phyloP scores from a whole-genome alignment of 768 basidiomycete genomes.

The Pleurotus tuoliensis region DNA sequence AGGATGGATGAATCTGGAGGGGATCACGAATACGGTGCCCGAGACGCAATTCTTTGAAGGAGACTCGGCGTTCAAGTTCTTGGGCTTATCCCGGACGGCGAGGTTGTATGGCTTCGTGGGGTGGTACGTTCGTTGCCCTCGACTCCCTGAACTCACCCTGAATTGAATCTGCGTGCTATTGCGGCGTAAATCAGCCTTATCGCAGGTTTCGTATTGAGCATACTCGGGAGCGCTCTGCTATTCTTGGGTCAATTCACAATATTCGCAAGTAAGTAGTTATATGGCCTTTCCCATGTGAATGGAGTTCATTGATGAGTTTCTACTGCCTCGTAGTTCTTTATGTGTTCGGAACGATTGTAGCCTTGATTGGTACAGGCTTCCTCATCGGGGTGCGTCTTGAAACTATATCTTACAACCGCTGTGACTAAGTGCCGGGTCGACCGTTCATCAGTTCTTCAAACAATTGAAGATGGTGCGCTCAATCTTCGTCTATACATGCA shows the following conservation, averaged over 20 bases:
- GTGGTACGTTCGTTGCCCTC: conserved; percentile 49
- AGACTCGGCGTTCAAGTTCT: conserved; percentile 79
- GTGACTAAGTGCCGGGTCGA: no score
- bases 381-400: conserved; percentile 70
- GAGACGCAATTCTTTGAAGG: conserved; percentile 86
- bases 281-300: neutral
- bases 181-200: conserved; percentile 44
- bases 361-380: conserved; percentile 87
- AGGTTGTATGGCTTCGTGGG: conserved; percentile 82
- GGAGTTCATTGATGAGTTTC: neutral
- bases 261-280: conserved; percentile 65
- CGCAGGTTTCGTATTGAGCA: conserved; percentile 73
- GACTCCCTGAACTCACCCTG: neutral
- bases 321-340: conserved; percentile 59
- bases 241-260: conserved; percentile 63
- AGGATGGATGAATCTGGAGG: conserved; percentile 86
- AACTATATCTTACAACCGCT: no score
- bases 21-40: conserved; percentile 57
- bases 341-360: conserved; percentile 75
- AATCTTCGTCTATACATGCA: neutral
- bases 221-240: conserved; percentile 75
- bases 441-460: conserved; percentile 54
- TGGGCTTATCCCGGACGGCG: conserved; percentile 76
- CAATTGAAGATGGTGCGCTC: conserved; percentile 73
- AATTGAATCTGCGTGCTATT: neutral